Evolutionary conservation across 805 yeast genomes (phyloP).

Genomic region (Starmerella tilneyi): DNA sequence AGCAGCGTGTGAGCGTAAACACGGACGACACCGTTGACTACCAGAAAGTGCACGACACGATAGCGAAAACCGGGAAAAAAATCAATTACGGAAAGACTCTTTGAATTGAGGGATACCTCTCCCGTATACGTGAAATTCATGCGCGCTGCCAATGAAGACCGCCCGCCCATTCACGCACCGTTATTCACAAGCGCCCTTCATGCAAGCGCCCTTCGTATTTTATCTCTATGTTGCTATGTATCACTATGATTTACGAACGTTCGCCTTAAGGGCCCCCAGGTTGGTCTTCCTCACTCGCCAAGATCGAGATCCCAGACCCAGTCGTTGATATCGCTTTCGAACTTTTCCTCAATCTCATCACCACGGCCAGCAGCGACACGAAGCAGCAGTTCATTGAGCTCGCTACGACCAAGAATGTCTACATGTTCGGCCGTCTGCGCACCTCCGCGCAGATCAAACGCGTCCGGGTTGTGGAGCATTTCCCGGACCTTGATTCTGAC

Average conservation of each 20-base stretch:
- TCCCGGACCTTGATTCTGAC: conserved; percentile 71
- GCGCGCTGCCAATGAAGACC: too few relatives aligned
- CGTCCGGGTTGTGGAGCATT: conserved; percentile 84
- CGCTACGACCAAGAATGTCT: conserved; percentile 88
- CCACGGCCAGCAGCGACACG: conserved; percentile 78
- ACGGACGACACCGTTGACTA: conserved; percentile 48
- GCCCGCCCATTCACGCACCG: too few relatives aligned
- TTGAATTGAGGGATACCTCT: too few relatives aligned
- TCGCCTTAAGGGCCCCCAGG: background rate
- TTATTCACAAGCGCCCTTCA: background rate
- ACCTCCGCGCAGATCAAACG: conserved; percentile 92
- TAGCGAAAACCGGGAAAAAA: conserved; percentile 83
- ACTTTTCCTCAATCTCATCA: conserved; percentile 49
- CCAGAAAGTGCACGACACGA: conserved; percentile 69
- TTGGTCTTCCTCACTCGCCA: conserved; percentile 21
- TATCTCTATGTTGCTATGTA: background rate
- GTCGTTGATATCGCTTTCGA: conserved; percentile 48
- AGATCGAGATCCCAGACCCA: conserved; percentile 53
- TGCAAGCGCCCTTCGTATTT: background rate
- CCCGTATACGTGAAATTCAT: too few relatives aligned
- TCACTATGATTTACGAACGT: conserved; percentile 1
- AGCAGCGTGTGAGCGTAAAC: conserved; percentile 71
- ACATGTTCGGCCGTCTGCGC: conserved; percentile 97
- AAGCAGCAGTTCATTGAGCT: conserved; percentile 73
- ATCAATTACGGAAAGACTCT: conserved; percentile 52